Evolutionary conservation across 1,284 basidiomycete species (phyloP).

Genomic region (Ustilago hordei): DNA sequence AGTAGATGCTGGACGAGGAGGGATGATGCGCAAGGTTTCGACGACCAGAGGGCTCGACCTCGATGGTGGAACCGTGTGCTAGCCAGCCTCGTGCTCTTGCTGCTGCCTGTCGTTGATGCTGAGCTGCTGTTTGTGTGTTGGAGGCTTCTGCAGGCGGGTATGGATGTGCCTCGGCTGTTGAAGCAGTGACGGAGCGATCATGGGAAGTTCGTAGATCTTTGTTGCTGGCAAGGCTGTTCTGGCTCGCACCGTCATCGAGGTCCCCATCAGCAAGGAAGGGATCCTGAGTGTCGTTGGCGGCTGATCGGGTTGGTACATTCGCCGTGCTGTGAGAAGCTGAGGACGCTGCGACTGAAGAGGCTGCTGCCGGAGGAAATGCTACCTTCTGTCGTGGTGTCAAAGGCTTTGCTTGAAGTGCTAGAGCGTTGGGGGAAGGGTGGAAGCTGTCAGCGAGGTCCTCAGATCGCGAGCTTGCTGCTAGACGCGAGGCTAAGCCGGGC

Average conservation of each 20-base stretch:
- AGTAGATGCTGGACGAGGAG: slow-evolving; percentile 27
- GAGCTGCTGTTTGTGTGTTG: slow-evolving; percentile 13
- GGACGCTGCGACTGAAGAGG: background rate
- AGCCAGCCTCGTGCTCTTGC: slow-evolving; percentile 49
- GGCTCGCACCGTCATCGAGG: slow-evolving; percentile 39
- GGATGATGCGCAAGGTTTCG: slow-evolving; percentile 10
- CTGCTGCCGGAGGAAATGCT: background rate
- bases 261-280: slow-evolving; percentile 56
- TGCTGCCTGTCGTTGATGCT: slow-evolving; percentile 21
- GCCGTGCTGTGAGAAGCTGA: background rate
- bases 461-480: slow-evolving; percentile 34
- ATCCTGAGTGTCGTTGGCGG: slow-evolving; percentile 36
- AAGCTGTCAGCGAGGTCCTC: slow-evolving; percentile 41
- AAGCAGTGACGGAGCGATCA: slow-evolving; percentile 18
- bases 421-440: slow-evolving; percentile 26
- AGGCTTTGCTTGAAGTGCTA: slow-evolving; percentile 12
- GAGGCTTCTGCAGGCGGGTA: slow-evolving; percentile 9
- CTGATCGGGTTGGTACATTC: background rate
- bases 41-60: slow-evolving; percentile 13
- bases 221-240: slow-evolving; percentile 38
- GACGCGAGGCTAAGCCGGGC: slow-evolving; percentile 38
- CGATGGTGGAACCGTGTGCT: slow-evolving; percentile 50
- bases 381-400: background rate
- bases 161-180: slow-evolving; percentile 4
- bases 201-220: slow-evolving; percentile 24